Evolutionary conservation across 345 rosid genomes (phyloP).

Genomic region (Clausena lansium): DNA sequence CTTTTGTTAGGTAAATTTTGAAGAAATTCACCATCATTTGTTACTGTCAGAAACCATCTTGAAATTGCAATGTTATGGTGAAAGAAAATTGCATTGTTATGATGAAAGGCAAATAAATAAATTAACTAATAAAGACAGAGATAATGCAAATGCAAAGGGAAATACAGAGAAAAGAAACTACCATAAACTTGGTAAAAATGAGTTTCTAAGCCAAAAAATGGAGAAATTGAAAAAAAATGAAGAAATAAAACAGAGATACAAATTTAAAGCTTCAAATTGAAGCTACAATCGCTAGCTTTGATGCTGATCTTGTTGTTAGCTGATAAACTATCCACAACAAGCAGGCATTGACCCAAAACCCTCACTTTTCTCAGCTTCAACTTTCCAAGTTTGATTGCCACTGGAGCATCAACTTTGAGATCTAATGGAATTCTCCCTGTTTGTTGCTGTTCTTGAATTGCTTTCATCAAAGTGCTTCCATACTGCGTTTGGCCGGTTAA

Average conservation of each 20-base stretch:
- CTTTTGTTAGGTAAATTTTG: neutral
- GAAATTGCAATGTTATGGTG: neutral
- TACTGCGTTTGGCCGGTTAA: slow-evolving; percentile 53
- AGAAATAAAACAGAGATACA: neutral
- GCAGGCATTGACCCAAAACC: slow-evolving; percentile 59
- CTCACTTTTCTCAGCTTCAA: slow-evolving; percentile 66
- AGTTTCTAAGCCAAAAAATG: neutral
- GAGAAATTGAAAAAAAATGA: neutral
- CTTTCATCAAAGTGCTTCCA: slow-evolving; percentile 66
- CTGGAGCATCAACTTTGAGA: slow-evolving; percentile 66
- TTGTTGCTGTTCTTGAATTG: slow-evolving; percentile 81
- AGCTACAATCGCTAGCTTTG: slow-evolving; percentile 70
- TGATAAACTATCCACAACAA: slow-evolving; percentile 76
- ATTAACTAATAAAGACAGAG: no score
- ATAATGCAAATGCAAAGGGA: no score
- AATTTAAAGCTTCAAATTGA: slow-evolving; percentile 55
- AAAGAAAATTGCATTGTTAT: no score
- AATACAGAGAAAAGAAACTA: neutral
- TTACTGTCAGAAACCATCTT: neutral
- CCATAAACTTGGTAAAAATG: neutral
- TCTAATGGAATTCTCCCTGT: slow-evolving; percentile 79
- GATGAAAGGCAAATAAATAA: no score
- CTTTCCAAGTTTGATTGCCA: slow-evolving; percentile 60
- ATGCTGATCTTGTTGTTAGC: slow-evolving; percentile 57
- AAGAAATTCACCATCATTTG: neutral